These are phyloP conservation scores for Boechera stricta DNA, from an alignment of 345 rosid species.

Conservation along the genomic window DNA sequence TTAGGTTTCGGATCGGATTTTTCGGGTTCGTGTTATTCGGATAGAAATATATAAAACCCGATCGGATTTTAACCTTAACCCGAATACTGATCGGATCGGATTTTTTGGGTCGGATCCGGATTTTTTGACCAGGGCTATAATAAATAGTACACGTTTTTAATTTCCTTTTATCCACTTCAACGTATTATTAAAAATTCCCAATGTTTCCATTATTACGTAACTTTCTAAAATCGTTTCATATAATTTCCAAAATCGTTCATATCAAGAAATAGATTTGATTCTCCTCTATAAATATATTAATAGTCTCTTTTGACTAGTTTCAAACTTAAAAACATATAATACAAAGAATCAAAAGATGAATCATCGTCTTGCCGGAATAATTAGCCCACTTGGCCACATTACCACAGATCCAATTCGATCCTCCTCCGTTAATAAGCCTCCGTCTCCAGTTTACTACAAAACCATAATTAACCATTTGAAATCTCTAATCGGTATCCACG, in stretches of 20 bases:
- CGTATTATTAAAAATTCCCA: constrained; percentile 2
- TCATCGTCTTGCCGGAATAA: constrained; percentile 36
- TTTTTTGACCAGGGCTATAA: too few species aligned
- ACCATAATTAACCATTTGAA: constrained; percentile 56
- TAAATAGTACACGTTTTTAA: background rate
- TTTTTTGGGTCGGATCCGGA: too few species aligned
- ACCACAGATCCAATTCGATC: constrained; percentile 23
- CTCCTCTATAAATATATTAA: background rate
- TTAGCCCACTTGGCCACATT: constrained; percentile 33
- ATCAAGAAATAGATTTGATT: constrained; percentile 22
- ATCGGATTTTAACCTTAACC: too few species aligned
- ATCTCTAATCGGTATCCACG: constrained; percentile 54
- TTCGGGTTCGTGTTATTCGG: too few species aligned
- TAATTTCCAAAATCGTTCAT: background rate
- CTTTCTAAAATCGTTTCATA: constrained; percentile 15
- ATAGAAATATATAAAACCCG: too few species aligned
- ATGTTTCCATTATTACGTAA: background rate
- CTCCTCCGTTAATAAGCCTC: constrained; percentile 42
- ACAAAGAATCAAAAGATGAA: constrained; percentile 28
- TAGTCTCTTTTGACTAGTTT: background rate
- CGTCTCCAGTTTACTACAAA: constrained; percentile 63
- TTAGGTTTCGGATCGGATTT: too few species aligned
- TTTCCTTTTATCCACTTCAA: constrained; percentile 9
- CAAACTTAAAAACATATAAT: background rate
- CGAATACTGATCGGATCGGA: too few species aligned